A percentile compares a stretch with the other conserved stretches of the same genome.
These are phyloP conservation scores for Rutstroemia sp. DNA, from an alignment of 2,329 filamentous ascomycete species.

Conservation along the genomic window DNA sequence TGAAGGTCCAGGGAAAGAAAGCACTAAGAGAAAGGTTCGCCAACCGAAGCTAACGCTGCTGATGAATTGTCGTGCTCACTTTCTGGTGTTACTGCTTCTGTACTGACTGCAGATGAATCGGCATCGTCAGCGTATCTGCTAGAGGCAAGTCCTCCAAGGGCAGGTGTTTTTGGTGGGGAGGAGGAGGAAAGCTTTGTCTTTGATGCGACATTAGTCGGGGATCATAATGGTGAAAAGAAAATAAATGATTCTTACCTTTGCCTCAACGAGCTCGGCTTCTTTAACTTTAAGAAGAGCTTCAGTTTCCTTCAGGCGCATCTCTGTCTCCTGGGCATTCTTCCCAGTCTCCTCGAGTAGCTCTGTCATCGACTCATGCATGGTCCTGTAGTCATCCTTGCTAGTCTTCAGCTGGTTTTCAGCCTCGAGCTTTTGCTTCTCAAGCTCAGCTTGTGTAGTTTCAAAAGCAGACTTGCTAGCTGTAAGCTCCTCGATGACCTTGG, in stretches of 20 bases:
- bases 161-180: conserved; percentile 33
- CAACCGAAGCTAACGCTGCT: conserved; percentile 60
- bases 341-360: conserved; percentile 50
- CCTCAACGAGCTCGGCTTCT: conserved; percentile 56
- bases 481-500: conserved; percentile 35
- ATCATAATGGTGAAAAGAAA: not conserved
- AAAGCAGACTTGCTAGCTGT: conserved; percentile 28
- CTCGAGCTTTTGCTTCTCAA: conserved; percentile 45
- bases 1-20: conserved; percentile 11
- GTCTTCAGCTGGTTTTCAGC: conserved; percentile 45
- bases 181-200: conserved; percentile 29
- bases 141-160: conserved; percentile 38
- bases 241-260: conserved; percentile 37
- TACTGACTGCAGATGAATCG: conserved; percentile 26
- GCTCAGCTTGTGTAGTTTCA: conserved; percentile 42
- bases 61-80: conserved; percentile 54
- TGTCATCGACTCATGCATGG: conserved; percentile 56
- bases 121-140: conserved; percentile 43
- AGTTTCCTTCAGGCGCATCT: conserved; percentile 36
- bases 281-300: conserved; percentile 39
- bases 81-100: conserved; percentile 43
- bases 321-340: conserved; percentile 30
- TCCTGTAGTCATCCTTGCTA: conserved; percentile 45
- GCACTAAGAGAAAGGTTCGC: conserved; percentile 30
- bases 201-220: conserved; percentile 5